phyloP scores from a whole-genome alignment of 495 filamentous ascomycete genomes.

The Alectoria sarmentosa region DNA sequence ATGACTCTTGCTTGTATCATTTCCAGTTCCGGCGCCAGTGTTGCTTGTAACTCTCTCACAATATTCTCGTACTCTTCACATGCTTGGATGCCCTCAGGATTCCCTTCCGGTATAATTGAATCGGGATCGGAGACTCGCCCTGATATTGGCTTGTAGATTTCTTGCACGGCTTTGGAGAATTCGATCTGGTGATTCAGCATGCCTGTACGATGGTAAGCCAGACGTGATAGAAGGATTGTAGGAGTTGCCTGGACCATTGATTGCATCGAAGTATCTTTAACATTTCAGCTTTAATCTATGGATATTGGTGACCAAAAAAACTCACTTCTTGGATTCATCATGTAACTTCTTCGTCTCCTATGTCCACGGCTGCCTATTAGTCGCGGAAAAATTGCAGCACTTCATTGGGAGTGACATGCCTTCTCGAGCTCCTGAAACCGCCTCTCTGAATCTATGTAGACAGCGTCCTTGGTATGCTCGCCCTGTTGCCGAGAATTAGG shows the following conservation, averaged over 20 bases:
- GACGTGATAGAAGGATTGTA: constrained; percentile 20
- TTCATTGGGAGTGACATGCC: constrained; percentile 18
- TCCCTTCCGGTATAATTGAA: constrained; percentile 70
- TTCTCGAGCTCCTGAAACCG: constrained; percentile 89
- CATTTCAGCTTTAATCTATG: constrained; percentile 11
- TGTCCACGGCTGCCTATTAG: constrained; percentile 16
- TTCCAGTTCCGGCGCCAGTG: constrained; percentile 84
- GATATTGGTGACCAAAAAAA: neutral
- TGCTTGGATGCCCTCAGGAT: constrained; percentile 87
- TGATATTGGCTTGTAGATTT: constrained; percentile 98
- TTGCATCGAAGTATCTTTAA: constrained; percentile 75
- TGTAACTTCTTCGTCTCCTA: constrained; percentile 91
- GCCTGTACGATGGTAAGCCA: constrained; percentile 38
- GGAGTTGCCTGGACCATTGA: constrained; percentile 57
- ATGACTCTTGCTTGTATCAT: constrained; percentile 95
- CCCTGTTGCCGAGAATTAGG: constrained; percentile 39
- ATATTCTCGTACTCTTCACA: constrained; percentile 96
- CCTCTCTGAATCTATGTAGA: constrained; percentile 91
- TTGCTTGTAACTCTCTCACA: constrained; percentile 83
- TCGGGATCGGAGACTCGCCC: constrained; percentile 92
- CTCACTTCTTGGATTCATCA: constrained; percentile 81
- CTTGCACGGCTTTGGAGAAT: constrained; percentile 89
- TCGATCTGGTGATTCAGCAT: constrained; percentile 98
- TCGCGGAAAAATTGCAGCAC: neutral
- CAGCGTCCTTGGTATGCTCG: constrained; percentile 85